These are phyloP conservation scores for Psilocybe mexicana DNA, from an alignment of 1,284 basidiomycete species.

Conservation along the genomic window DNA sequence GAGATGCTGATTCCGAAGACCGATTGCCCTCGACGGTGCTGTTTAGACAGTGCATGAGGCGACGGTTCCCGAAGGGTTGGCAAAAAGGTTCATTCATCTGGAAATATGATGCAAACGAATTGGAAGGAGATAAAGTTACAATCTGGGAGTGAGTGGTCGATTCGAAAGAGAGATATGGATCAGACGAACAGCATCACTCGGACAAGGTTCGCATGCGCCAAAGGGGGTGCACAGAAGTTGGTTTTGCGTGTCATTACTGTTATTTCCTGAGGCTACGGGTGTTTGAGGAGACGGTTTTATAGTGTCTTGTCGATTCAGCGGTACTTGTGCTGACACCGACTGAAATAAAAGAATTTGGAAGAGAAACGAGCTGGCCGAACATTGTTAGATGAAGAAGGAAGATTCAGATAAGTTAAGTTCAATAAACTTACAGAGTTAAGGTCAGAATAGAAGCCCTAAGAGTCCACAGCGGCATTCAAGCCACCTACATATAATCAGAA, in stretches of 20 bases:
- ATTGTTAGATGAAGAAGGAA: background rate
- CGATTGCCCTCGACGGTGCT: slow-evolving; percentile 25
- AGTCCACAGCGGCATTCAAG: slow-evolving; percentile 31
- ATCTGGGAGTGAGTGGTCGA: background rate
- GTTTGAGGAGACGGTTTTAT: background rate
- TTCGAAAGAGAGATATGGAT: background rate
- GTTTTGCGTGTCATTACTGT: slow-evolving; percentile 27
- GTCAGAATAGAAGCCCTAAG: slow-evolving; percentile 27
- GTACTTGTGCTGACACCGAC: slow-evolving; percentile 10
- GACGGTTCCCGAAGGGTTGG: slow-evolving; percentile 87
- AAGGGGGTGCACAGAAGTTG: slow-evolving; percentile 70
- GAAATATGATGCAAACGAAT: background rate
- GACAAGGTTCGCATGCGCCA: slow-evolving; percentile 83
- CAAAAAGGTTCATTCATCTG: slow-evolving; percentile 87
- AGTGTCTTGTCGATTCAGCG: slow-evolving; percentile 6
- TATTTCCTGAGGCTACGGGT: slow-evolving; percentile 5
- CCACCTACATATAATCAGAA: slow-evolving; percentile 27
- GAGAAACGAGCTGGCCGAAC: slow-evolving; percentile 13
- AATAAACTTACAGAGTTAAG: slow-evolving; percentile 29
- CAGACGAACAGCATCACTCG: slow-evolving; percentile 67
- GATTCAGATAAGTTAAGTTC: background rate
- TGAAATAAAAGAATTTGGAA: slow-evolving; percentile 17
- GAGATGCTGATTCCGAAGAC: slow-evolving; percentile 10
- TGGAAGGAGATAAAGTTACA: background rate
- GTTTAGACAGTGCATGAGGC: slow-evolving; percentile 78